These are phyloP conservation scores for Lentinula aciculospora DNA, from an alignment of 768 basidiomycete species.

Conservation along the genomic window DNA sequence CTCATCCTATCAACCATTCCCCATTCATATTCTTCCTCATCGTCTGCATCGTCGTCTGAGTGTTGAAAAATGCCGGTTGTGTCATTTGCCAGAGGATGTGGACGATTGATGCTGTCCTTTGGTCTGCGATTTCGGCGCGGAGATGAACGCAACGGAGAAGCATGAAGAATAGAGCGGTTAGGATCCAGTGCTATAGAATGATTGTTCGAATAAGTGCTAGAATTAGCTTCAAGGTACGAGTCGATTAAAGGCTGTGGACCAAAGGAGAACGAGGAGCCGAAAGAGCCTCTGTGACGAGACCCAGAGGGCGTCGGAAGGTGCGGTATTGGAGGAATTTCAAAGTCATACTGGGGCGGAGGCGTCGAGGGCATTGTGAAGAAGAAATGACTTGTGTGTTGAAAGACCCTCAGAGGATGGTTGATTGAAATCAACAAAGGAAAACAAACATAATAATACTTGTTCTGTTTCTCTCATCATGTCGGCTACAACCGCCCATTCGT, in stretches of 20 bases:
- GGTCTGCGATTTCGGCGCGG: slow-evolving; percentile 49
- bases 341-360: slow-evolving; percentile 39
- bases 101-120: slow-evolving; percentile 44
- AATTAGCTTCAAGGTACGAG: slow-evolving; percentile 61
- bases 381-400: background rate
- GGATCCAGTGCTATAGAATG: slow-evolving; percentile 68
- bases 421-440: background rate
- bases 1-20: slow-evolving; percentile 93
- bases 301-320: slow-evolving; percentile 48
- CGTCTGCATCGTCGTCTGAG: slow-evolving; percentile 55
- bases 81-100: slow-evolving; percentile 76
- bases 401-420: background rate
- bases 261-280: slow-evolving; percentile 80
- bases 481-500: slow-evolving; percentile 55
- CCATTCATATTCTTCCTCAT: slow-evolving; percentile 64
- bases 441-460: background rate
- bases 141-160: slow-evolving; percentile 67
- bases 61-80: slow-evolving; percentile 75
- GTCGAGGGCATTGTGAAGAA: slow-evolving; percentile 28
- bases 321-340: slow-evolving; percentile 37
- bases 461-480: background rate
- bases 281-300: slow-evolving; percentile 60
- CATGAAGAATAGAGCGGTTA: slow-evolving; percentile 70
- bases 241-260: slow-evolving; percentile 73
- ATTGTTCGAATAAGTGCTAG: slow-evolving; percentile 50